phyloP scores from a whole-genome alignment of 1,284 basidiomycete species.

The Ganoderma lucidum region DNA sequence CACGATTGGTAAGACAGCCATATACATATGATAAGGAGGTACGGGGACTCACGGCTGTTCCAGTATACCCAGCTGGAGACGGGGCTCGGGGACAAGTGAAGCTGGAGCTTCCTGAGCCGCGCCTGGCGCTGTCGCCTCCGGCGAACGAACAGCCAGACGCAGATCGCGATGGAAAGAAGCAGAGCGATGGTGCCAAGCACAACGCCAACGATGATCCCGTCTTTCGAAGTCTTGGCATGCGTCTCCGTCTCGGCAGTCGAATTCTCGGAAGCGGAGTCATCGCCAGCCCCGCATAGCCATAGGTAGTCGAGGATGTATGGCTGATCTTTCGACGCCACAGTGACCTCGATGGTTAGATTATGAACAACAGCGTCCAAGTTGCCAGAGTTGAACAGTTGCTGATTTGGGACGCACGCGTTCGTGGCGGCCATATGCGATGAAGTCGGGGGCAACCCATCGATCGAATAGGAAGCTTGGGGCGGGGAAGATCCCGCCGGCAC shows the following conservation, averaged over 20 bases:
- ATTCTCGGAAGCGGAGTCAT: neutral
- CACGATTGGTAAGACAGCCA: neutral
- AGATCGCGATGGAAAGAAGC: slow-evolving; percentile 23
- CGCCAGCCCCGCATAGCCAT: slow-evolving; percentile 44
- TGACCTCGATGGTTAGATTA: slow-evolving; percentile 48
- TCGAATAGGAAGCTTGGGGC: slow-evolving; percentile 44
- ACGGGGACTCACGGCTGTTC: slow-evolving; percentile 25
- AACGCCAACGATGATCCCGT: slow-evolving; percentile 26
- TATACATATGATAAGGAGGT: neutral
- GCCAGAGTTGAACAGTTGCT: slow-evolving; percentile 50
- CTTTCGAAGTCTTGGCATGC: neutral
- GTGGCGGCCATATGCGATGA: slow-evolving; percentile 47
- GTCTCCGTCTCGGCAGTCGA: neutral
- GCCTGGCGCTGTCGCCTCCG: slow-evolving; percentile 17
- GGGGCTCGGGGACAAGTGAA: slow-evolving; percentile 29
- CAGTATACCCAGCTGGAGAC: slow-evolving; percentile 36
- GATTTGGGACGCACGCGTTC: slow-evolving; percentile 43
- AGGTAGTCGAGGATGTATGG: slow-evolving; percentile 49
- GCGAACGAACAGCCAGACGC: slow-evolving; percentile 25
- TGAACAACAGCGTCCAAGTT: slow-evolving; percentile 44
- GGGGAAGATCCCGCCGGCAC: slow-evolving; percentile 46
- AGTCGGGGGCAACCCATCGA: slow-evolving; percentile 45
- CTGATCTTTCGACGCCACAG: slow-evolving; percentile 35
- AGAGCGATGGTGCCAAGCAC: slow-evolving; percentile 29
- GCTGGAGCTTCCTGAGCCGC: slow-evolving; percentile 19